A percentile compares a stretch with the other conserved stretches of the same genome.
Evolutionary conservation across 2,329 filamentous ascomycete genomes (phyloP).

Genomic region (Beauveria scarabaeidicola): DNA sequence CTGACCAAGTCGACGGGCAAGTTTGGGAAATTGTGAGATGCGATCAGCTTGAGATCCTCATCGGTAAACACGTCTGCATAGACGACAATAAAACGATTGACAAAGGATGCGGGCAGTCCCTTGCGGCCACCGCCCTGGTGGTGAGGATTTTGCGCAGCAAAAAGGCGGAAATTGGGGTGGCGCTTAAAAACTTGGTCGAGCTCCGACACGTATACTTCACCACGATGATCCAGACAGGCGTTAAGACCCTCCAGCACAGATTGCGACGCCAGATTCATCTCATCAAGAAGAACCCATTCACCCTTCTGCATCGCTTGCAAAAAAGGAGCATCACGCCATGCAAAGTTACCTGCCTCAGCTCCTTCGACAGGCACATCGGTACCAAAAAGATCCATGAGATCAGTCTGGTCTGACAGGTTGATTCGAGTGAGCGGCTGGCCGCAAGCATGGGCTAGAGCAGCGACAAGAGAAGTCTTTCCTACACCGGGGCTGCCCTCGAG

Average conservation of each 20-base stretch:
- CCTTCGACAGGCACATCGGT: slow-evolving; percentile 94
- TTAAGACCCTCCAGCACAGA: slow-evolving; percentile 94
- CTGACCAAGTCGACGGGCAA: slow-evolving; percentile 51
- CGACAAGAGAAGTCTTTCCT: slow-evolving; percentile 89
- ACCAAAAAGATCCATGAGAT: slow-evolving; percentile 94
- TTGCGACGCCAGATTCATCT: slow-evolving; percentile 98
- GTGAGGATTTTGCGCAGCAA: slow-evolving; percentile 95
- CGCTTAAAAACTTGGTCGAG: slow-evolving; percentile 88
- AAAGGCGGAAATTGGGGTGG: slow-evolving; percentile 85
- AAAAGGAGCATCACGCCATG: slow-evolving; percentile 93
- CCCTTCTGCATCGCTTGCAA: slow-evolving; percentile 93
- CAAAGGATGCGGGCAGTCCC: slow-evolving; percentile 88
- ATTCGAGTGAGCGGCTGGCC: slow-evolving; percentile 83
- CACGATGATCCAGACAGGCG: slow-evolving; percentile 91
- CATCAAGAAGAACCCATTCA: slow-evolving; percentile 92
- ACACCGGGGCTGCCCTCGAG: slow-evolving; percentile 97
- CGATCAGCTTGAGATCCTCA: slow-evolving; percentile 76
- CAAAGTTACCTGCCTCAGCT: slow-evolving; percentile 82
- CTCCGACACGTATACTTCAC: slow-evolving; percentile 91
- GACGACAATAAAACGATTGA: slow-evolving; percentile 96
- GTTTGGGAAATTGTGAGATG: slow-evolving; percentile 63
- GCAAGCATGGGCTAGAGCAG: slow-evolving; percentile 70
- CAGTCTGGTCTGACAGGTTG: slow-evolving; percentile 95
- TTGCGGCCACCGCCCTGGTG: slow-evolving; percentile 95
- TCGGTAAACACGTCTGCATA: slow-evolving; percentile 86